A percentile compares a stretch with the other conserved stretches of the same genome.
phyloP scores from a whole-genome alignment of 1,139 yeast genomes.

The Yamadazyma siamensis region DNA sequence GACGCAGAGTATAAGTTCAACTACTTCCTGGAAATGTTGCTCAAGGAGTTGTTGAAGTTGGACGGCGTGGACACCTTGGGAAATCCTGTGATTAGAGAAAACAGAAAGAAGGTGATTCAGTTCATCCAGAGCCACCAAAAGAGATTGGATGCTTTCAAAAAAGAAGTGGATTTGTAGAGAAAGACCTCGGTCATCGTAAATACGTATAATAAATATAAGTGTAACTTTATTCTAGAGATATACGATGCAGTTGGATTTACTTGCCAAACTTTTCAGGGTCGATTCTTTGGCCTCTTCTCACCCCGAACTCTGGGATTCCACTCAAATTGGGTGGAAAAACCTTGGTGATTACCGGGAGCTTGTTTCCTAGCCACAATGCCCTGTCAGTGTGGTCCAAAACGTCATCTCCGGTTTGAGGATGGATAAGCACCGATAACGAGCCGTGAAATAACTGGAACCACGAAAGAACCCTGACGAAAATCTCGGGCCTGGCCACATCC shows the following conservation, averaged over 20 bases:
- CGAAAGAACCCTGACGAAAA: constrained; percentile 25
- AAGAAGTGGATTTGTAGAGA: constrained; percentile 24
- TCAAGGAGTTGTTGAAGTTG: constrained; percentile 61
- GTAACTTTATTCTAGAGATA: background rate
- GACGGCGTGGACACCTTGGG: constrained; percentile 60
- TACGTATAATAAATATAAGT: background rate
- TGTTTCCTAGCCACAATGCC: constrained; percentile 55
- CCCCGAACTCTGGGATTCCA: constrained; percentile 26
- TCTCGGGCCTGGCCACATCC: constrained; percentile 32
- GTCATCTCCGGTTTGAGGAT: constrained; percentile 49
- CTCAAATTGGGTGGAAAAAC: constrained; percentile 13
- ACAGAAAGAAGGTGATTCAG: constrained; percentile 58
- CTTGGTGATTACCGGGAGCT: constrained; percentile 20
- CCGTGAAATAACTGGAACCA: constrained; percentile 53
- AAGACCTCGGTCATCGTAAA: background rate
- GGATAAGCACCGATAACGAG: constrained; percentile 47
- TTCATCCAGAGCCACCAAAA: constrained; percentile 59
- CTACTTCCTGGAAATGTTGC: constrained; percentile 62
- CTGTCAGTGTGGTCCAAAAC: constrained; percentile 46
- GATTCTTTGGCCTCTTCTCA: constrained; percentile 19
- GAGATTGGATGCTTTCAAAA: constrained; percentile 53
- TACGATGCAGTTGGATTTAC: background rate
- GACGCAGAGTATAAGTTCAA: constrained; percentile 50
- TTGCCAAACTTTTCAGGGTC: constrained; percentile 13
- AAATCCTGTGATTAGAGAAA: constrained; percentile 49